A percentile compares a stretch with the other conserved stretches of the same genome.
Evolutionary conservation across 768 basidiomycete genomes (phyloP).

Genomic region (Nidula microcarpa): DNA sequence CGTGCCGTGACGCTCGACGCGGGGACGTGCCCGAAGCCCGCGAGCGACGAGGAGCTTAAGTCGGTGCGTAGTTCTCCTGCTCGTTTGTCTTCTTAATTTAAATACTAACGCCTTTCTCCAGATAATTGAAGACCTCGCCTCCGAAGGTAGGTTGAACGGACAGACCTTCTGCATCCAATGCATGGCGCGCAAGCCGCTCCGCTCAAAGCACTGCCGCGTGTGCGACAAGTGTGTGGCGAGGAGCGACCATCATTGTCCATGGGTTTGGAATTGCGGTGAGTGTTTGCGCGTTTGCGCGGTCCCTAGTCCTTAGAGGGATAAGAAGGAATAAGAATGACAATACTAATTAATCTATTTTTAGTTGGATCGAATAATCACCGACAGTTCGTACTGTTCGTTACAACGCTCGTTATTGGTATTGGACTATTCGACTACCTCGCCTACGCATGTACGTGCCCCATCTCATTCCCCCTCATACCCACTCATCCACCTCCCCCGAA

Average conservation of each 20-base stretch:
- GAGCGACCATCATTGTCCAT: constrained; percentile 97
- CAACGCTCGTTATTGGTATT: constrained; percentile 80
- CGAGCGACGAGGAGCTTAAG: constrained; percentile 83
- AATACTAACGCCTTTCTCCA: background rate
- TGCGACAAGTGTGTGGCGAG: constrained; percentile 89
- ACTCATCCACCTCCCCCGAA: background rate
- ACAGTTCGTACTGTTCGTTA: constrained; percentile 92
- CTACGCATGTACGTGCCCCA: constrained; percentile 65
- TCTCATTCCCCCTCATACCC: background rate
- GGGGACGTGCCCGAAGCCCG: constrained; percentile 78
- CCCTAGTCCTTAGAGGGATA: no score
- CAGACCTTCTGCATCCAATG: constrained; percentile 96
- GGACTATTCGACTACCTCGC: constrained; percentile 79
- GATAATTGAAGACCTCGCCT: constrained; percentile 90
- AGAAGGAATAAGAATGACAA: no score
- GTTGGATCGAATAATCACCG: constrained; percentile 94
- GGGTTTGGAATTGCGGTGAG: constrained; percentile 98
- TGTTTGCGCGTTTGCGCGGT: constrained; percentile 6
- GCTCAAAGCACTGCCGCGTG: constrained; percentile 92
- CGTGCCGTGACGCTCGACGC: constrained; percentile 86
- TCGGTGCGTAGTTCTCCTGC: constrained; percentile 47
- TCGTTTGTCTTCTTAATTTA: background rate
- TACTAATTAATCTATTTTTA: constrained; percentile 19
- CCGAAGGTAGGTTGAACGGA: constrained; percentile 85
- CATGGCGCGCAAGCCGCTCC: constrained; percentile 89